Conservation (phyloP, 495 filamentous ascomycete genomes). For the Aspergillus cristatus region DNA sequence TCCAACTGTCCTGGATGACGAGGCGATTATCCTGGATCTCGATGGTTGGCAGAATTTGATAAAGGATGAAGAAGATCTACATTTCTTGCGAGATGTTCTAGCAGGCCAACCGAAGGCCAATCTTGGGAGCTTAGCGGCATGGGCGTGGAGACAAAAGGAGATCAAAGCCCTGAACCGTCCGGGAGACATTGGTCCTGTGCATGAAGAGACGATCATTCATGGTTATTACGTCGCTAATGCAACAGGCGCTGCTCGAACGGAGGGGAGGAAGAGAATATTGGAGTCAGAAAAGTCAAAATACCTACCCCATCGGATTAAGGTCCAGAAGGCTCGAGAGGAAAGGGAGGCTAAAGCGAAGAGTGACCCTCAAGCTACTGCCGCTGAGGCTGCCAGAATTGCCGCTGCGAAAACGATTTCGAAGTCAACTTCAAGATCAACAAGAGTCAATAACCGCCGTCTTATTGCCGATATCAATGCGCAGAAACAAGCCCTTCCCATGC, state of each 20-base stretch:
- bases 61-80: slow-evolving; percentile 74
- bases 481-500: slow-evolving; percentile 66
- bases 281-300: slow-evolving; percentile 98
- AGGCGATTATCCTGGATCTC: slow-evolving; percentile 54
- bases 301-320: slow-evolving; percentile 91
- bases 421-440: slow-evolving; percentile 73
- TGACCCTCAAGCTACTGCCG: slow-evolving; percentile 54
- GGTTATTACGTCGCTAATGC: slow-evolving; percentile 87
- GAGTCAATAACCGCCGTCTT: slow-evolving; percentile 87
- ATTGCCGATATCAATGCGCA: slow-evolving; percentile 92
- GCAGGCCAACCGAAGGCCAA: slow-evolving; percentile 35
- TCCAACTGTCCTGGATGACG: slow-evolving; percentile 62
- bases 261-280: slow-evolving; percentile 87
- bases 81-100: slow-evolving; percentile 45
- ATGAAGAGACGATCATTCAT: slow-evolving; percentile 52
- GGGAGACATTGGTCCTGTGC: slow-evolving; percentile 43
- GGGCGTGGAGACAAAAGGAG: slow-evolving; percentile 86
- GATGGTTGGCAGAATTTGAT: slow-evolving; percentile 70
- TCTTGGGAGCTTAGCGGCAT: slow-evolving; percentile 59
- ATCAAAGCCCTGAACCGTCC: slow-evolving; percentile 71
- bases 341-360: slow-evolving; percentile 71
- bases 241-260: slow-evolving; percentile 79
- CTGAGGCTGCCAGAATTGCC: slow-evolving; percentile 63
- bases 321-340: slow-evolving; percentile 81
- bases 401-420: slow-evolving; percentile 71